Base-by-base conservation (phyloP, 345 rosid genomes). In the Turnera subulata region DNA sequence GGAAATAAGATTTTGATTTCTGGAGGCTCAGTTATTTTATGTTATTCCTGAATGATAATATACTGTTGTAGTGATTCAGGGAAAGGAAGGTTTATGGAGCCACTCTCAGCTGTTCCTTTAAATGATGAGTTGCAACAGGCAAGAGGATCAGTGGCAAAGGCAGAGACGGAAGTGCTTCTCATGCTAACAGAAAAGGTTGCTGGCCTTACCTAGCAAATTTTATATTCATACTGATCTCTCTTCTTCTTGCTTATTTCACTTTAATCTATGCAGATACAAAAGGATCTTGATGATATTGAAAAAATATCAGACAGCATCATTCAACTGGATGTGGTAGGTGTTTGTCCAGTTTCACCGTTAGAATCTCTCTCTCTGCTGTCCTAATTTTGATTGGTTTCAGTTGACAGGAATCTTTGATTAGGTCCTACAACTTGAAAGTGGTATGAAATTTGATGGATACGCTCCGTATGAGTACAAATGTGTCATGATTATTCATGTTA, bases 81-180 rank as follows among this genome's bases (percentile, higher is more conserved):
- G 55, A 67, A 56, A 58, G 86, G 82, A 77, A 80, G 78, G 71
- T 72, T 79, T 58, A 42, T 84, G 13, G 95, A 92, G 81, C 98
- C 98, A 64, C 73, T 92, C 25, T 64, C 76, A 45, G 98, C 93
- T 5, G 86, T 86, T 63, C 78, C 89, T 67, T 70, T 89, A 63
- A 89, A 92, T 58, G 98, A 86, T 61, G 96, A 92, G 63, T 71
- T 92, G 70, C 84, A 86, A 72, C 77, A 64, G 64, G 93, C 91
- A 19, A 84, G 89, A 71, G 84, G 75, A 70, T 69, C 67, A 53
- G 86, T 78, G 65, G 77, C 89, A 53, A 78, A 80, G 78, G 95
- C 95, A 35, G 96, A 92, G 79, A 79, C 75, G 59, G 93, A 82
- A 13, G 83, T 86, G 73, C 95, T 89, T 55, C 53, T 81, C 51